These are phyloP conservation scores for Cutaneotrichosporon sp. DNA, from an alignment of 1,284 basidiomycete genomes.

Conservation along the genomic window DNA sequence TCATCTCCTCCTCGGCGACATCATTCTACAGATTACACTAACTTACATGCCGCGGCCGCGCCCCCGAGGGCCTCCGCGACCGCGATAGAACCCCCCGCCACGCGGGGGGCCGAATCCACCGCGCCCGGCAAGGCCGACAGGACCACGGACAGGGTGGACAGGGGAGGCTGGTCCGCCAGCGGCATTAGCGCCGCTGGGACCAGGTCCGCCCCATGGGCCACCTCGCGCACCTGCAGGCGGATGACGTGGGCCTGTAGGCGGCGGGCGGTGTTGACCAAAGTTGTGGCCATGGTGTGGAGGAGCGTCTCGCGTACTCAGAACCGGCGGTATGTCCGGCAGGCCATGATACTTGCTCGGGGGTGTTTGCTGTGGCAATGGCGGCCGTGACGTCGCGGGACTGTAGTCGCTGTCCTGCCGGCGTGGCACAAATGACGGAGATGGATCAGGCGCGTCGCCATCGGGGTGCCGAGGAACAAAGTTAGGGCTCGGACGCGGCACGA, in stretches of 20 bases:
- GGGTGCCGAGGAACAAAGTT: slow-evolving; percentile 12
- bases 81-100: slow-evolving; percentile 7
- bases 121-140: slow-evolving; percentile 5
- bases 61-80: slow-evolving; percentile 14
- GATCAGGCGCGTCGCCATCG: slow-evolving; percentile 1
- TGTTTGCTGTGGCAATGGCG: slow-evolving; percentile 10
- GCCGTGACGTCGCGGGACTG: slow-evolving; percentile 6
- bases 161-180: slow-evolving; percentile 15
- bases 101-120: slow-evolving; percentile 16
- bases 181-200: background rate
- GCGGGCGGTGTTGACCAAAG: slow-evolving; percentile 2
- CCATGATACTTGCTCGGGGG: slow-evolving; percentile 9
- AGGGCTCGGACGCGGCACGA: slow-evolving; percentile 13
- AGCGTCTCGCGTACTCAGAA: slow-evolving; percentile 11
- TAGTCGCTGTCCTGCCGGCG: slow-evolving; percentile 3
- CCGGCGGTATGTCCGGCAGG: slow-evolving; percentile 18
- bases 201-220: slow-evolving; percentile 9
- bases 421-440: slow-evolving; percentile 3
- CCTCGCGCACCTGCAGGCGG: slow-evolving; percentile 17
- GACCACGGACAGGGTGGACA: slow-evolving; percentile 8
- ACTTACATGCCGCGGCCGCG: slow-evolving; percentile 17
- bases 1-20: background rate
- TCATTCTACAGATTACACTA: background rate
- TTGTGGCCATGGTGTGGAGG: slow-evolving; percentile 11
- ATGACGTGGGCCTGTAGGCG: slow-evolving; percentile 16